Evolutionary conservation across 345 rosid genomes (phyloP).

Genomic region (Salix viminalis): DNA sequence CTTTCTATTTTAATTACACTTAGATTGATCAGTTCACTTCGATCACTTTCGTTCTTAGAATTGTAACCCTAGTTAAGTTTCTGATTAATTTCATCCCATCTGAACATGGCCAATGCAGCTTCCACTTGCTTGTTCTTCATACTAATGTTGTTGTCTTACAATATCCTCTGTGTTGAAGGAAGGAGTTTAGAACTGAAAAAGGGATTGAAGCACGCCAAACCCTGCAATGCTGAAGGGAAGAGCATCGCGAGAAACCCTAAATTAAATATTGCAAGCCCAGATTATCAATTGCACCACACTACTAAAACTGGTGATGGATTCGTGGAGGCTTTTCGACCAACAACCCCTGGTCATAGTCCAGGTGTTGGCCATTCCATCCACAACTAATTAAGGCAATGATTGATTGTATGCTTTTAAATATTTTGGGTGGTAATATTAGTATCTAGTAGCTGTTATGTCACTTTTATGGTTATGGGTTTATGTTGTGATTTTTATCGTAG

Average conservation of each 20-base stretch:
- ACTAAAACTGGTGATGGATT: slow-evolving; percentile 7
- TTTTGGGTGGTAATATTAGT: too few species aligned
- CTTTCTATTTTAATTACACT: neutral
- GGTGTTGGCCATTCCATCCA: slow-evolving; percentile 46
- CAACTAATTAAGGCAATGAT: slow-evolving; percentile 9
- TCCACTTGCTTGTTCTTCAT: slow-evolving; percentile 35
- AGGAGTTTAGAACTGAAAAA: slow-evolving; percentile 29
- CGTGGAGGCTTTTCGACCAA: slow-evolving; percentile 17
- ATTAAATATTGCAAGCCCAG: neutral
- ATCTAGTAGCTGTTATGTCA: neutral
- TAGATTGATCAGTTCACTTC: neutral
- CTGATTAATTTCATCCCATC: neutral
- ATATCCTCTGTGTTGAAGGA: slow-evolving; percentile 35
- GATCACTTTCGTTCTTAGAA: neutral
- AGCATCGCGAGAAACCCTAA: neutral
- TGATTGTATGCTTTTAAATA: too few species aligned
- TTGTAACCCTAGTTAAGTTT: neutral
- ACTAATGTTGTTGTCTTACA: slow-evolving; percentile 35
- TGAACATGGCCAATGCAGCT: slow-evolving; percentile 35
- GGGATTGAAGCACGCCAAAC: slow-evolving; percentile 4
- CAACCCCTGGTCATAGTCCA: slow-evolving; percentile 20
- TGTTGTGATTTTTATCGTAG: neutral
- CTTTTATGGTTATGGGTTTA: neutral
- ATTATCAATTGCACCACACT: neutral
- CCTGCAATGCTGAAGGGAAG: slow-evolving; percentile 8